Base-by-base conservation (phyloP, 2,329 filamentous ascomycete genomes). In the Dryadomyces quercus-mongolicae region DNA sequence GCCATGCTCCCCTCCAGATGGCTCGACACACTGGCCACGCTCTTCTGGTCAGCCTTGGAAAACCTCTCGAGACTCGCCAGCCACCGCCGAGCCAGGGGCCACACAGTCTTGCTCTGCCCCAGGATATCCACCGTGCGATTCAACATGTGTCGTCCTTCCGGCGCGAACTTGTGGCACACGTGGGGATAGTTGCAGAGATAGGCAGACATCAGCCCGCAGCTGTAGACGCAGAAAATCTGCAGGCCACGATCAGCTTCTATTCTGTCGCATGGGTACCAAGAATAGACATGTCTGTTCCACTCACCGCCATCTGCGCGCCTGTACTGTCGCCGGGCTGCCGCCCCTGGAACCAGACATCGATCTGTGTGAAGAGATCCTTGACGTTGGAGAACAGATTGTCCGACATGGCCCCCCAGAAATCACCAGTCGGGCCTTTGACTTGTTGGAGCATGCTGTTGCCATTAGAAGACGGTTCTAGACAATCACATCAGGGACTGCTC, bases 81-180 rank as follows among this genome's bases (percentile, higher is more conserved):
- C 75, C 75, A 78, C 13, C 72, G 70, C 3, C 66, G 66, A 1
- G 75, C 74, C 6, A 77, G 65, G 1, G 75, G 74, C 75, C 75
- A 78, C 9, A 74, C 70, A 36, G 70, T 66, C 54, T 71, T 71
- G 60, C 73, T 74, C 53, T 74, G 71, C 36, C 67, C 65, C 6
- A 78, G 62, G 13, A 78, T 74, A 2, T 56, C 59, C 20, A 72
- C 66, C 20, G 69, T 72, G 10, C 70, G 67, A 4, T 67, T 65
- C 5, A 76, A 70, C 67, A 78, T 77, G 45, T 61, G 62, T 3
- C 68, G 69, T 4, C 71, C 74, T 25, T 71, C 65, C 4, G 63
- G 62, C 31, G 67, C 64, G 22, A 74, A 69, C 6, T 74, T 71
- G 9, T 68, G 67, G 49, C 70, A 74, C 42, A 73, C 71, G 5